phyloP scores from a whole-genome alignment of 2,329 filamentous ascomycete species.

The Pseudogymnoascus sp. region DNA sequence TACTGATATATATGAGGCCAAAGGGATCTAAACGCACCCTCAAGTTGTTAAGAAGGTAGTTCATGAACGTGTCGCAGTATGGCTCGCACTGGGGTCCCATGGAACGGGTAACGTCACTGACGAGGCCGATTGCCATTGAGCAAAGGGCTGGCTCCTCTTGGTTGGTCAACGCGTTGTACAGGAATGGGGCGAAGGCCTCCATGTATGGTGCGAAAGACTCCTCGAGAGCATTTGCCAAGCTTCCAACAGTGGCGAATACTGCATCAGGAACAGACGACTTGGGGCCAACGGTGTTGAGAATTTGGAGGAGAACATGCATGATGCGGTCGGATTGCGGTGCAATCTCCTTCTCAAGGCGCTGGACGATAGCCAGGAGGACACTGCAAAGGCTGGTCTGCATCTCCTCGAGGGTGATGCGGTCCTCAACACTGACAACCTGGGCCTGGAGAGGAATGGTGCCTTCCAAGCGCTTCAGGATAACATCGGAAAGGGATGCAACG shows the following conservation, averaged over 20 bases:
- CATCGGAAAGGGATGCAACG: constrained; percentile 74
- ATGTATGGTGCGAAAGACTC: constrained; percentile 96
- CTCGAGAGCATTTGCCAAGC: constrained; percentile 84
- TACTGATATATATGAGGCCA: constrained; percentile 16
- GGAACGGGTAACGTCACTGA: constrained; percentile 91
- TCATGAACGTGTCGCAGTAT: constrained; percentile 97
- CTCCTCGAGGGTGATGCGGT: constrained; percentile 91
- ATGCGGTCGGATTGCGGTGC: constrained; percentile 85
- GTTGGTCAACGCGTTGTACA: constrained; percentile 90
- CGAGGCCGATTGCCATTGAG: constrained; percentile 93
- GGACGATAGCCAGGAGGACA: constrained; percentile 84
- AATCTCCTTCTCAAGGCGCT: constrained; percentile 85
- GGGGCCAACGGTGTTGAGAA: constrained; percentile 66
- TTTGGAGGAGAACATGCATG: constrained; percentile 80
- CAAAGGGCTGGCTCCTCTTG: constrained; percentile 92
- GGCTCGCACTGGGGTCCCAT: constrained; percentile 86
- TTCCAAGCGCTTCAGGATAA: constrained; percentile 85
- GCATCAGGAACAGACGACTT: constrained; percentile 95
- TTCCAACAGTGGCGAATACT: constrained; percentile 84
- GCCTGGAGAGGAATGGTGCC: constrained; percentile 81
- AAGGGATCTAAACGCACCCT: constrained; percentile 48
- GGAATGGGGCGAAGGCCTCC: constrained; percentile 85
- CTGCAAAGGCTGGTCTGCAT: constrained; percentile 95
- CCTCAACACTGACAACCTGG: constrained; percentile 94
- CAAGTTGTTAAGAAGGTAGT: constrained; percentile 87